Conservation (phyloP, 2,329 filamentous ascomycete species). For the Xylaria sp. region DNA sequence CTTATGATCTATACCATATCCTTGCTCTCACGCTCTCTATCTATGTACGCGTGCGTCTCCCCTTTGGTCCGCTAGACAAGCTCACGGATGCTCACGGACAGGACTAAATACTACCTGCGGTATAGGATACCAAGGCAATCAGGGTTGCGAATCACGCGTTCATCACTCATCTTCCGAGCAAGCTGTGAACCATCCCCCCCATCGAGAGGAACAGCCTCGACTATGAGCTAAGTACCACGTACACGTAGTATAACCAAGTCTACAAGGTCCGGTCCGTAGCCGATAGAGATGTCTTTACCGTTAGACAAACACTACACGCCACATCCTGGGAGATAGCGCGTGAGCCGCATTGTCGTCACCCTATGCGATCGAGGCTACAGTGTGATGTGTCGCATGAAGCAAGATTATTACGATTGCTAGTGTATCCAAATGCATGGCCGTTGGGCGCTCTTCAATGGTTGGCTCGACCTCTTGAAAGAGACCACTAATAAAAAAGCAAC, state of each 20-base stretch:
- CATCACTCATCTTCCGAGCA: too few species aligned
- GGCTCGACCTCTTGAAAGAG: slow-evolving; percentile 1
- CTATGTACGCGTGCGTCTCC: too few species aligned
- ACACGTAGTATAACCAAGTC: too few species aligned
- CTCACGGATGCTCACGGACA: neutral
- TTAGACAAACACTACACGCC: too few species aligned
- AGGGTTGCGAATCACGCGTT: neutral
- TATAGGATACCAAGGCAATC: too few species aligned
- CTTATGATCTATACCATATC: neutral
- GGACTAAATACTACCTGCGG: neutral
- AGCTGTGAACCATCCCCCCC: too few species aligned
- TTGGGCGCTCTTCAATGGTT: neutral
- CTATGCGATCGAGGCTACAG: neutral
- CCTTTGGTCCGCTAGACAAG: neutral
- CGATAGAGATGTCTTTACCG: too few species aligned
- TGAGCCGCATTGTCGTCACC: neutral
- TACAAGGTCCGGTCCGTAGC: too few species aligned
- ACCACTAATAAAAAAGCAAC: slow-evolving; percentile 9
- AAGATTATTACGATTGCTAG: neutral
- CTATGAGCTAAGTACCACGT: too few species aligned
- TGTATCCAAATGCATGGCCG: slow-evolving; percentile 5
- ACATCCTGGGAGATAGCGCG: neutral
- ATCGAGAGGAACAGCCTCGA: too few species aligned
- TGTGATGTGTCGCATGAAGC: slow-evolving; percentile 9
- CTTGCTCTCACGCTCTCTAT: neutral